A percentile compares a stretch with the other conserved stretches of the same genome.
phyloP scores from a whole-genome alignment of 192 early-diverging fungal genomes.

The Coemansia reversa region DNA sequence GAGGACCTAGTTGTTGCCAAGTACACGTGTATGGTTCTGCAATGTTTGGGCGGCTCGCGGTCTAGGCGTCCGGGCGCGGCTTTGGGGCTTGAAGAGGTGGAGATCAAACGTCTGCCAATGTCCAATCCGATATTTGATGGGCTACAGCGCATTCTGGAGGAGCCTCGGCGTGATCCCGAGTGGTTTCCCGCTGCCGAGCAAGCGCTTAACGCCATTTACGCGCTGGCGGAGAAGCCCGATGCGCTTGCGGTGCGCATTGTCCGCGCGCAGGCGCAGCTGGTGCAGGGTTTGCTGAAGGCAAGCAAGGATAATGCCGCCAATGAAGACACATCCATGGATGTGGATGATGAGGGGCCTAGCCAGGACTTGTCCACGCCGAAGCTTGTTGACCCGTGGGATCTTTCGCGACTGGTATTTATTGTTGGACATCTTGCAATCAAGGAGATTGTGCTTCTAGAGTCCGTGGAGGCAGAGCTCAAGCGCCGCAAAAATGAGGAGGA shows the following conservation, averaged over 20 bases:
- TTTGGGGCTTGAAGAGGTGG: constrained; percentile 18
- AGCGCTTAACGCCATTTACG: constrained; percentile 89
- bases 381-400: constrained; percentile 63
- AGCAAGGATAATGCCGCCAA: constrained; percentile 9
- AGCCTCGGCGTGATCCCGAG: constrained; percentile 34
- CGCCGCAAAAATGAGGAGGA: constrained; percentile 60
- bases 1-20: constrained; percentile 81
- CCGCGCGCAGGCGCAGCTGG: constrained; percentile 59
- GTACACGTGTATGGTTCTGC: constrained; percentile 90
- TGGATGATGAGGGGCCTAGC: constrained; percentile 34
- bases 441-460: constrained; percentile 94
- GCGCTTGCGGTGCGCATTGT: constrained; percentile 75
- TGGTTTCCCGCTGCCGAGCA: constrained; percentile 95
- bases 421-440: constrained; percentile 96
- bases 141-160: constrained; percentile 54
- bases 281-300: constrained; percentile 58
- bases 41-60: constrained; percentile 63
- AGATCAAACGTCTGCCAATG: constrained; percentile 56
- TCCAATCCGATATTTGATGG: constrained; percentile 61
- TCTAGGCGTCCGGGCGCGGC: constrained; percentile 22
- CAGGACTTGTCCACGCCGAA: constrained; percentile 6
- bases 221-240: constrained; percentile 90
- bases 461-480: constrained; percentile 92
- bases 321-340: constrained; percentile 19
- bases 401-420: constrained; percentile 86